Evolutionary conservation across 169 alveolate genomes (phyloP), one percentile per base, ranked within the genome.

Genomic region (Plasmodium inui): DNA sequence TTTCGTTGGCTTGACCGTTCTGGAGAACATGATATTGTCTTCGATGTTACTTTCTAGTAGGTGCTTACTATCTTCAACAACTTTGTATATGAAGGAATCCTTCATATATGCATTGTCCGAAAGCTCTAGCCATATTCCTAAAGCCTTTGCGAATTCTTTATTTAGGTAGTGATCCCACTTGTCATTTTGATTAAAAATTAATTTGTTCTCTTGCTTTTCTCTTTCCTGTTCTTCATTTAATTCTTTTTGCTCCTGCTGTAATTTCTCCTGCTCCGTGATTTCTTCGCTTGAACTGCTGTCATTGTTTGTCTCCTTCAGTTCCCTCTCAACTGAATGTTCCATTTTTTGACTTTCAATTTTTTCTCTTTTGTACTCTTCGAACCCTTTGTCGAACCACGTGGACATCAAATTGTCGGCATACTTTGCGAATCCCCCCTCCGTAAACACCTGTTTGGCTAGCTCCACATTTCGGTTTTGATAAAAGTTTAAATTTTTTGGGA

Each of bases 151-250:
- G 37, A 94, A 94, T 41, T 83, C 92, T 32, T 92, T 76, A 82
- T 95, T 96, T 34, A 96, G 86, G 85, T 94, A 83, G 39, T 95
- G 95, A 85, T 96, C 97, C 98, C 98, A 96, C 57, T 94, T 95
- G 32, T 95, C 96, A 39, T 95, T 84, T 83, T 96, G 96, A 30
- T 88, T 93, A 73, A 86, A 84, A 37, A 93, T 86, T n/a, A 94
- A 82, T 79, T 86, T 93, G 22, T 92, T 93, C 39, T 94, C 90
- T 91, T 89, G 37, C 41, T 67, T 46, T 57, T 74, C 22, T 70
- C 67, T 57, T 57, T 74, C 91, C 37, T 70, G 61, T 67, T 83
- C 82, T 67, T 82, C 81, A 39, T 39, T 41, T 82, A 82, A 57
- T 57, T 83, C 96, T 19, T 94, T 55, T 7, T 57, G n/a, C 26